These are phyloP conservation scores for Coix lacrymajobi DNA, from an alignment of 176 grass and related monocot species.

Conservation along the genomic window DNA sequence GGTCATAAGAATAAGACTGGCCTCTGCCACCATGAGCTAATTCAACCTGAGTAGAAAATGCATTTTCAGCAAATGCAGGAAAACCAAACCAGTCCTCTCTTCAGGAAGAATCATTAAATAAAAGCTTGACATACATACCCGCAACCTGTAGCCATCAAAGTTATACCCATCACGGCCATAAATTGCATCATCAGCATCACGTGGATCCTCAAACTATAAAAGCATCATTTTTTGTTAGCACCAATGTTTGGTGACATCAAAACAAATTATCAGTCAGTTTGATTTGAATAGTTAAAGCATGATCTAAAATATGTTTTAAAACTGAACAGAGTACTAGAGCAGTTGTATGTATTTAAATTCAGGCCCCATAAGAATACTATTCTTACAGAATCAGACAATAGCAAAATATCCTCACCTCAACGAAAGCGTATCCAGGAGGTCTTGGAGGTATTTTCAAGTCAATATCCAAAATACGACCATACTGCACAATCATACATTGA, in stretches of 20 bases:
- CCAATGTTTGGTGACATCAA: not conserved
- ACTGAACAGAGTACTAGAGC: not conserved
- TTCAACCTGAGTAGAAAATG: slow-evolving; percentile 64
- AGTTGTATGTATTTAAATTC: not conserved
- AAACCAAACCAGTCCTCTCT: not conserved
- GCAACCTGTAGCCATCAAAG: slow-evolving; percentile 77
- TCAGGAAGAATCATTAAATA: not conserved
- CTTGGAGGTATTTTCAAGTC: slow-evolving; percentile 97
- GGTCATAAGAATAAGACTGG: slow-evolving; percentile 74
- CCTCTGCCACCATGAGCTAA: slow-evolving; percentile 87
- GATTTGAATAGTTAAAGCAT: not conserved
- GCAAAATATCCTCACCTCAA: slow-evolving; percentile 57
- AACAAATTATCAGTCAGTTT: not conserved
- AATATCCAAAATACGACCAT: slow-evolving; percentile 81
- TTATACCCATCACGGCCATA: slow-evolving; percentile 84
- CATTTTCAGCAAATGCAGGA: not conserved
- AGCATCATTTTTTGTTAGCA: not conserved
- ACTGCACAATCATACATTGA: slow-evolving; percentile 49
- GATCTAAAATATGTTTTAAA: not conserved
- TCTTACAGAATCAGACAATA: not conserved
- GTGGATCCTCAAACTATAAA: slow-evolving; percentile 81
- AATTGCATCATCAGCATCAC: slow-evolving; percentile 93
- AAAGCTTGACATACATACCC: slow-evolving; percentile 42
- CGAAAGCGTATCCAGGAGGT: slow-evolving; percentile 89
- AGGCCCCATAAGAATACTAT: not conserved